Conservation (phyloP, 345 rosid genomes). For the Populus deltoides region DNA sequence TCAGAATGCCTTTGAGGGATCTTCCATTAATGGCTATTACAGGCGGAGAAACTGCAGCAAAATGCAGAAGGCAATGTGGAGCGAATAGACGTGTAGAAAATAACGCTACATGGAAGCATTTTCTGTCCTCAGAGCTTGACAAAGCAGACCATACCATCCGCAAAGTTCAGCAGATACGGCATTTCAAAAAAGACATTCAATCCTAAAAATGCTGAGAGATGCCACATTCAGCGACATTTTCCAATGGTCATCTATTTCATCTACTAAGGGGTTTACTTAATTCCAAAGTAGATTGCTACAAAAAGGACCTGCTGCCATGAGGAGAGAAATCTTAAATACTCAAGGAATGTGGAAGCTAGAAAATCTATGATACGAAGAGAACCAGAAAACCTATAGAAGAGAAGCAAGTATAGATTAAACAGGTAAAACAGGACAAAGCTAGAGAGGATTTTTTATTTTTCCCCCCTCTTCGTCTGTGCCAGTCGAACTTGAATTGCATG, state of each 20-base stretch:
- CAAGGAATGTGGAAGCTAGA: background rate
- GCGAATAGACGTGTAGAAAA: background rate
- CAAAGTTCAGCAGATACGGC: background rate
- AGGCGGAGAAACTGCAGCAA: background rate
- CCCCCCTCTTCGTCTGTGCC: too few species aligned
- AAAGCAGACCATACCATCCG: background rate
- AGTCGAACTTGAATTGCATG: too few species aligned
- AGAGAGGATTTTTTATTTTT: too few species aligned
- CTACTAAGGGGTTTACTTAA: background rate
- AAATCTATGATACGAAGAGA: background rate
- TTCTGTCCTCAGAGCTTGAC: background rate
- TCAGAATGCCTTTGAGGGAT: background rate
- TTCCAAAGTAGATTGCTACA: background rate
- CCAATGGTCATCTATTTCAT: background rate
- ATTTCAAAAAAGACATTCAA: background rate
- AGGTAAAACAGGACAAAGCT: background rate
- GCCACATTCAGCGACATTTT: background rate
- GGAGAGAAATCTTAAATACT: background rate
- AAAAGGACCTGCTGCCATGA: background rate
- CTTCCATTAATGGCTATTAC: background rate
- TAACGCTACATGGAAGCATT: background rate
- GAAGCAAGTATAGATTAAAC: background rate
- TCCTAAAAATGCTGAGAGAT: background rate
- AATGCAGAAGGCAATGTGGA: constrained; percentile 1
- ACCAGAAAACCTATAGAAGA: background rate